phyloP scores from a whole-genome alignment of 169 alveolate species.

The Fabrea salina region DNA sequence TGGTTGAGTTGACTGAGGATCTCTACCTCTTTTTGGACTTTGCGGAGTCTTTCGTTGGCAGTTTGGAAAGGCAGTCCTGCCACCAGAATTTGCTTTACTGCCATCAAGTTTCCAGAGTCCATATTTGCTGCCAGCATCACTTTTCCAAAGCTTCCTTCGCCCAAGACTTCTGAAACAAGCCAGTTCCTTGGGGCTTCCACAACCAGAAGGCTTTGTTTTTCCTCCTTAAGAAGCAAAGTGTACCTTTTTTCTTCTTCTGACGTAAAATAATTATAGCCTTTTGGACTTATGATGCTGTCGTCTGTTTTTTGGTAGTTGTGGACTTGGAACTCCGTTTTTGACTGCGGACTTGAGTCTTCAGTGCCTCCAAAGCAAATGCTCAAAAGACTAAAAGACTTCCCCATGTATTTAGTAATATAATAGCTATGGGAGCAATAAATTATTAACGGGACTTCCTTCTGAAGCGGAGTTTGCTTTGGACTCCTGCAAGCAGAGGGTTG shows the following conservation, averaged over 20 bases:
- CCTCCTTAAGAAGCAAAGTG: neutral
- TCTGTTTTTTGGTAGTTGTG: neutral
- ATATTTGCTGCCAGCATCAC: neutral
- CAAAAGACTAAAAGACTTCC: too few species aligned
- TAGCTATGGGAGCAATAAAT: too few species aligned
- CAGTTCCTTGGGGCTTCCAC: neutral
- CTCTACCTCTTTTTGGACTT: neutral
- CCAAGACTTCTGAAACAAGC: neutral
- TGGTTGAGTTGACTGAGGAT: conserved; percentile 15
- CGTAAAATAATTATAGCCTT: neutral
- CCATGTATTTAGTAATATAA: too few species aligned
- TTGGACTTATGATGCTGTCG: neutral
- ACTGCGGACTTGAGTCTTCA: too few species aligned
- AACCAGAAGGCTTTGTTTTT: neutral
- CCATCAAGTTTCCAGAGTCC: neutral
- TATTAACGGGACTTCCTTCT: too few species aligned
- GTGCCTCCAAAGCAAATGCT: too few species aligned
- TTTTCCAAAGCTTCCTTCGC: conserved; percentile 15
- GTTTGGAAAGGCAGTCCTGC: neutral
- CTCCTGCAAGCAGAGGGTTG: too few species aligned
- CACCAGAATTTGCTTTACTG: conserved; percentile 36
- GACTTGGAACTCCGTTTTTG: too few species aligned
- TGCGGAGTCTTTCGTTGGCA: neutral
- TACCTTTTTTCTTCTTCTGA: neutral
- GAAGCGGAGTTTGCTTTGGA: too few species aligned